phyloP scores from a whole-genome alignment of 495 filamentous ascomycete species.

The Tuber brumale region DNA sequence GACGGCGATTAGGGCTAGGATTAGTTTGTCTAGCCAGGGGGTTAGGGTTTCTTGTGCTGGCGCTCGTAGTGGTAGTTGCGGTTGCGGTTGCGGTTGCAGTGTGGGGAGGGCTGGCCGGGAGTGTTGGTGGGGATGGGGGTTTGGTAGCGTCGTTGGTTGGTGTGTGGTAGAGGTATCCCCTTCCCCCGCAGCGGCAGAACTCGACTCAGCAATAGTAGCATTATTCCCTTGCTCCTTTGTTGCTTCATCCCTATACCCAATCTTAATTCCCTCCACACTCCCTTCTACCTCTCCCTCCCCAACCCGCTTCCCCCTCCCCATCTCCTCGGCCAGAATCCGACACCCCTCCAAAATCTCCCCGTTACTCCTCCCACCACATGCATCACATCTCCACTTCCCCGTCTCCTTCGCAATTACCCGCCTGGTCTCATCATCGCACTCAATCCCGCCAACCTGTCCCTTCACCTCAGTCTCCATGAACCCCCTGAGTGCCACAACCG shows the following conservation, averaged over 20 bases:
- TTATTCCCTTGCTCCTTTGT: constrained; percentile 39
- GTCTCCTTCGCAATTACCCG: constrained; percentile 60
- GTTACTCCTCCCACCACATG: constrained; percentile 61
- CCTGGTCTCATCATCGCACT: constrained; percentile 58
- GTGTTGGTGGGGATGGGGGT: not conserved
- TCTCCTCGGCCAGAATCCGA: constrained; percentile 53
- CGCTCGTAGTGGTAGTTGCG: constrained; percentile 6
- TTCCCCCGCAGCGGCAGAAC: not conserved
- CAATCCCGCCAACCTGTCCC: constrained; percentile 84
- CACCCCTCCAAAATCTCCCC: constrained; percentile 63
- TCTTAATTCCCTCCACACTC: constrained; percentile 54
- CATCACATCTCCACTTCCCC: constrained; percentile 56
- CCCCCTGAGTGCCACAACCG: constrained; percentile 59
- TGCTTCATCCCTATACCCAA: constrained; percentile 54
- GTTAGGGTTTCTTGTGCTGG: constrained; percentile 40
- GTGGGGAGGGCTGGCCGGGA: not conserved
- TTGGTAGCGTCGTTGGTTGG: not conserved
- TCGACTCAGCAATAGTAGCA: not conserved
- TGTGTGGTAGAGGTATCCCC: not conserved
- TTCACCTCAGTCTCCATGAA: constrained; percentile 70
- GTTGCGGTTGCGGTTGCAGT: constrained; percentile 11
- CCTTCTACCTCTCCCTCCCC: constrained; percentile 49
- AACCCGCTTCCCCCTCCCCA: constrained; percentile 48
- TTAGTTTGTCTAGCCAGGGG: constrained; percentile 55
- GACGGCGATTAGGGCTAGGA: constrained; percentile 49